Percentiles rank a stretch among this genome's conserved stretches.
These are phyloP conservation scores for Fimicolochytrium jonesii DNA, from an alignment of 192 early-diverging fungal genomes.

Conservation along the genomic window DNA sequence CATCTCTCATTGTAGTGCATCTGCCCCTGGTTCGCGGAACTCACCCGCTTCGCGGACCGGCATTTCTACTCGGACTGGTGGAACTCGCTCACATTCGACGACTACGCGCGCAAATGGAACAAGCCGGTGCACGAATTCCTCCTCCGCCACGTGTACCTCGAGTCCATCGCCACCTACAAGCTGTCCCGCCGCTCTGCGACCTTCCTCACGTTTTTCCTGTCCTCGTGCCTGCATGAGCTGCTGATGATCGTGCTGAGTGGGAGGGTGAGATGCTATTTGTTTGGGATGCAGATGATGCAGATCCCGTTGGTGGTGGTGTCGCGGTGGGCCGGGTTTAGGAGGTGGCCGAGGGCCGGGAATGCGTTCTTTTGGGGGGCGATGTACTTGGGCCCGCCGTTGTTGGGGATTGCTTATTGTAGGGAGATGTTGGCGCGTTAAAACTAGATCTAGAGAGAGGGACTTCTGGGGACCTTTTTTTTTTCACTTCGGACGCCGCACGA, in stretches of 20 bases:
- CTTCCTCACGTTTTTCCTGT: slow-evolving; percentile 76
- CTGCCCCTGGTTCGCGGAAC: slow-evolving; percentile 92
- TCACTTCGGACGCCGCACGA: too few relatives aligned
- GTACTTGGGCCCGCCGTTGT: slow-evolving; percentile 74
- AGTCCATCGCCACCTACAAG: slow-evolving; percentile 67
- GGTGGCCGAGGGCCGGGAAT: slow-evolving; percentile 70
- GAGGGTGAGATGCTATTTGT: slow-evolving; percentile 71
- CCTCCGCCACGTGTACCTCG: slow-evolving; percentile 85
- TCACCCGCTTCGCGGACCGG: slow-evolving; percentile 94
- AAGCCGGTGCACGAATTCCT: slow-evolving; percentile 91
- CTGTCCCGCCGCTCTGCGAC: slow-evolving; percentile 68
- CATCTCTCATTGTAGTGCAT: too few relatives aligned
- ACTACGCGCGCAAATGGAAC: slow-evolving; percentile 97
- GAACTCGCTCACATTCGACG: slow-evolving; percentile 85
- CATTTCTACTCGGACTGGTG: slow-evolving; percentile 99
- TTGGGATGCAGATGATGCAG: slow-evolving; percentile 83
- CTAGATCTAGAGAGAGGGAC: too few relatives aligned
- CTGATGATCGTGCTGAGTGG: slow-evolving; percentile 67
- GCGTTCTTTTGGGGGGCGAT: slow-evolving; percentile 87
- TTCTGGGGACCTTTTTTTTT: too few relatives aligned
- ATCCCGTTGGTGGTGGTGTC: slow-evolving; percentile 79
- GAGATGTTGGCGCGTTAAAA: too few relatives aligned
- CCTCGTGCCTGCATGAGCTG: slow-evolving; percentile 75
- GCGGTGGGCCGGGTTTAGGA: slow-evolving; percentile 52
- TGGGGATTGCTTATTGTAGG: slow-evolving; percentile 75